These are phyloP conservation scores for Rhinocladiella similis DNA, from an alignment of 2,329 filamentous ascomycete species.

Conservation along the genomic window DNA sequence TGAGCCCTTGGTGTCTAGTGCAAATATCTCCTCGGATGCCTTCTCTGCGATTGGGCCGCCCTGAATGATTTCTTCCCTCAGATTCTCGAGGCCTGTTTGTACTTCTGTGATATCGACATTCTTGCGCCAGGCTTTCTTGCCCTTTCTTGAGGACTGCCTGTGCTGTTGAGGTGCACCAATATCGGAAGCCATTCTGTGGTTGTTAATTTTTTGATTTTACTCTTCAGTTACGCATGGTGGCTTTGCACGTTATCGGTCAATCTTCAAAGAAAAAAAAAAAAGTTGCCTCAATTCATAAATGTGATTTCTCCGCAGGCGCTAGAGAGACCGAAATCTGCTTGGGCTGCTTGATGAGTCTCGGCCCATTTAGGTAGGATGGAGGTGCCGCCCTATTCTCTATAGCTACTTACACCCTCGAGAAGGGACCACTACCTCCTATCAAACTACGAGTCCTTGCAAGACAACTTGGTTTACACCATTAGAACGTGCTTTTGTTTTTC, in stretches of 20 bases:
- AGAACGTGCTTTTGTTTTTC: too few species aligned
- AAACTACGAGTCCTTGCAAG: neutral
- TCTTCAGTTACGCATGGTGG: too few species aligned
- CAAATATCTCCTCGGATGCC: slow-evolving; percentile 78
- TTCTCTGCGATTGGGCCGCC: slow-evolving; percentile 88
- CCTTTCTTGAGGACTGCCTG: slow-evolving; percentile 83
- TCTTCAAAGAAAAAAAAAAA: neutral
- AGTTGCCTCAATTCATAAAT: neutral
- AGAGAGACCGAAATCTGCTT: neutral
- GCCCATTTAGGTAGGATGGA: neutral
- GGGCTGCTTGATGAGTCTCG: neutral
- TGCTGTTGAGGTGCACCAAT: slow-evolving; percentile 18
- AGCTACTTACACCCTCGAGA: neutral
- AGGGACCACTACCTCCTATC: too few species aligned
- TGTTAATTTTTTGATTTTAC: neutral
- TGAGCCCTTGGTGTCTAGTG: slow-evolving; percentile 74
- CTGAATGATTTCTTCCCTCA: slow-evolving; percentile 87
- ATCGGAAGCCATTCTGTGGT: neutral
- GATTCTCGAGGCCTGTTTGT: slow-evolving; percentile 74
- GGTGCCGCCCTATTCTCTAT: neutral
- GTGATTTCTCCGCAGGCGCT: slow-evolving; percentile 1
- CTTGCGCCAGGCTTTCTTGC: slow-evolving; percentile 98
- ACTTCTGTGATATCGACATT: slow-evolving; percentile 93
- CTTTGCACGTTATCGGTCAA: neutral
- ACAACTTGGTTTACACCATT: too few species aligned